A percentile compares a stretch with the other conserved stretches of the same genome.
These are phyloP conservation scores for Kalmusia sp. DNA, from an alignment of 2,329 filamentous ascomycete genomes.

Conservation along the genomic window DNA sequence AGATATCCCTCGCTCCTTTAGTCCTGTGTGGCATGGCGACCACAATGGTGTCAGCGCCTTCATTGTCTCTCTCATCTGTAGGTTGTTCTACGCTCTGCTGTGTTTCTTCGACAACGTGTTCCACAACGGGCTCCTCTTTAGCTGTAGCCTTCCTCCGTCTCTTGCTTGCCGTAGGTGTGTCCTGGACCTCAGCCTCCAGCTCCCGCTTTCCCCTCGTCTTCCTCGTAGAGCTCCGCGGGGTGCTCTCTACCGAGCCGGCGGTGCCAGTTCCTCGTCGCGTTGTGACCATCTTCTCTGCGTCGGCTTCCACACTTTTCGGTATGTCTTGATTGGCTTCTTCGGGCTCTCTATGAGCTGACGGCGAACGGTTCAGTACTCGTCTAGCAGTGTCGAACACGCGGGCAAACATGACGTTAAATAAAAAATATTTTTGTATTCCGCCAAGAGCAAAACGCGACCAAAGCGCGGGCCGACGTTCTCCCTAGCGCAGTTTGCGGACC, in stretches of 20 bases:
- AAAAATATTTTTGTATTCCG: constrained; percentile 27
- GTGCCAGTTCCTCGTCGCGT: constrained; percentile 41
- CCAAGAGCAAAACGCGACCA: constrained; percentile 33
- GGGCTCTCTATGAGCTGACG: constrained; percentile 32
- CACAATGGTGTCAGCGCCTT: constrained; percentile 18
- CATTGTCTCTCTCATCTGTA: constrained; percentile 17
- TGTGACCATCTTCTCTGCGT: constrained; percentile 39
- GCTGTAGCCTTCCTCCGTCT: constrained; percentile 32
- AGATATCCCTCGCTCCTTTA: constrained; percentile 7
- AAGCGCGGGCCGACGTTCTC: constrained; percentile 11
- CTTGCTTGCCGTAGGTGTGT: constrained; percentile 37
- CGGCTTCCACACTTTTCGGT: constrained; percentile 17
- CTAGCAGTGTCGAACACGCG: constrained; percentile 38
- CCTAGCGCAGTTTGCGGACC: constrained; percentile 19
- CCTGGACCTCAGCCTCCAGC: constrained; percentile 28
- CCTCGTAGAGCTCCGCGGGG: constrained; percentile 33
- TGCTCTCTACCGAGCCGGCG: constrained; percentile 24
- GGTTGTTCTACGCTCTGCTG: constrained; percentile 4
- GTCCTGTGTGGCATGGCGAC: constrained; percentile 20
- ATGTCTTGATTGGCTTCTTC: constrained; percentile 22
- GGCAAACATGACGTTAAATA: constrained; percentile 37
- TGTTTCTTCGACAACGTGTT: constrained; percentile 10
- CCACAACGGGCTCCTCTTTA: constrained; percentile 15
- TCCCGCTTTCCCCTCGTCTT: constrained; percentile 36
- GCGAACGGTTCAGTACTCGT: constrained; percentile 38